phyloP scores from a whole-genome alignment of 495 filamentous ascomycete genomes.

The Annulohypoxylon maeteangense region DNA sequence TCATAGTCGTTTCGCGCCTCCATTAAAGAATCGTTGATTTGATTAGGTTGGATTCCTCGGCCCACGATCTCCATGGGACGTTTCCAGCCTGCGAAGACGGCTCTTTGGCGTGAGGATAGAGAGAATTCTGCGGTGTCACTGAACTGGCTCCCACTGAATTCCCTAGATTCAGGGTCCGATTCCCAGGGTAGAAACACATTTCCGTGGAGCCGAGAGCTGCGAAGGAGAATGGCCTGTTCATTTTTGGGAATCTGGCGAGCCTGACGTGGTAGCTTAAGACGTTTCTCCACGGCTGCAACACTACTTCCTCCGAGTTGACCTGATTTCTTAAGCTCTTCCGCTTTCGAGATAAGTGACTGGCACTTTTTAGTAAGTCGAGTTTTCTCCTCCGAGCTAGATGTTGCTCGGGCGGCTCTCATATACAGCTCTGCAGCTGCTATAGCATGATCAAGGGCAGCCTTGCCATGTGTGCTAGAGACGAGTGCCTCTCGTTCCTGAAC shows the following conservation, averaged over 20 bases:
- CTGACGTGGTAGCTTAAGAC: conserved; percentile 61
- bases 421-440: conserved; percentile 80
- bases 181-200: conserved; percentile 86
- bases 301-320: conserved; percentile 35
- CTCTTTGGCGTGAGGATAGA: conserved; percentile 75
- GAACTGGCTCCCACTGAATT: conserved; percentile 41
- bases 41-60: conserved; percentile 6
- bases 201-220: conserved; percentile 80
- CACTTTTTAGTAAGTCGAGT: conserved; percentile 70
- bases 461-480: conserved; percentile 64
- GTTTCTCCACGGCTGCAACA: conserved; percentile 37
- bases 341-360: conserved; percentile 70
- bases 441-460: conserved; percentile 75
- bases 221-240: conserved; percentile 82
- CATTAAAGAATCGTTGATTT: conserved; percentile 64
- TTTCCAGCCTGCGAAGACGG: conserved; percentile 84
- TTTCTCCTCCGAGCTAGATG: conserved; percentile 64
- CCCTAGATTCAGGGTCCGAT: conserved; percentile 57
- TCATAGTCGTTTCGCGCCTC: conserved; percentile 67
- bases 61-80: conserved; percentile 69
- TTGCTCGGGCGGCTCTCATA: conserved; percentile 73
- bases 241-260: conserved; percentile 71
- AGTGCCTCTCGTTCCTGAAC: conserved; percentile 69
- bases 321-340: conserved; percentile 75
- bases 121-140: conserved; percentile 51